Evolutionary conservation across 306 rosid genomes (phyloP).

Genomic region (Crotalaria pallida): DNA sequence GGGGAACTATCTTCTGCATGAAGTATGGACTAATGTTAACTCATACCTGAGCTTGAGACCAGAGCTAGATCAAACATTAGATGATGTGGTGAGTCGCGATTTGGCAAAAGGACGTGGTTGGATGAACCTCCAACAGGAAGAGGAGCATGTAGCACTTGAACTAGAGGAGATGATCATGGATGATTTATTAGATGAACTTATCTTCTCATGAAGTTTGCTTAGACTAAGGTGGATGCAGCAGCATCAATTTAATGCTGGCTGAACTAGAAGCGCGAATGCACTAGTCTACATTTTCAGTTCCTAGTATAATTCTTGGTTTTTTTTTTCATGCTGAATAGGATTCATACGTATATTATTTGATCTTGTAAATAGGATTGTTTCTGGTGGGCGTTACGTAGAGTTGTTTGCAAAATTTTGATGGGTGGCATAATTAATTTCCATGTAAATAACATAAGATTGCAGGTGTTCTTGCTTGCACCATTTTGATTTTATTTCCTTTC

Average conservation of each 20-base stretch:
- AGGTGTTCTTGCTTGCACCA: background rate
- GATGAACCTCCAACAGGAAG: slow-evolving; percentile 73
- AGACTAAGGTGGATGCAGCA: background rate
- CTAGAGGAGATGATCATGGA: slow-evolving; percentile 69
- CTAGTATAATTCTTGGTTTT: background rate
- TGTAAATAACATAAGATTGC: slow-evolving; percentile 16
- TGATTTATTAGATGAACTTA: slow-evolving; percentile 68
- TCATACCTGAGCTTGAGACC: slow-evolving; percentile 56
- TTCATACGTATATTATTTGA: background rate
- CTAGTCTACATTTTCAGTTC: background rate
- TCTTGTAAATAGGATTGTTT: background rate
- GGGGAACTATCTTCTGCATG: slow-evolving; percentile 48
- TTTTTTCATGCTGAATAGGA: background rate
- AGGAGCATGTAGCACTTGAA: slow-evolving; percentile 63
- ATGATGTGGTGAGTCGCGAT: slow-evolving; percentile 68
- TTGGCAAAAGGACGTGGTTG: slow-evolving; percentile 49
- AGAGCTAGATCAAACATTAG: slow-evolving; percentile 69
- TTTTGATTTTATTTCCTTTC: background rate
- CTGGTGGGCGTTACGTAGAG: background rate
- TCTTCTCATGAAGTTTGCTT: slow-evolving; percentile 26
- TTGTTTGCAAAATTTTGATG: background rate
- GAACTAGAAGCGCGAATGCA: background rate
- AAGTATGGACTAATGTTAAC: slow-evolving; percentile 43
- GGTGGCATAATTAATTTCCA: slow-evolving; percentile 2
- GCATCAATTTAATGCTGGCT: background rate